phyloP scores from a whole-genome alignment of 768 basidiomycete species.

The Kwoniella sp. region DNA sequence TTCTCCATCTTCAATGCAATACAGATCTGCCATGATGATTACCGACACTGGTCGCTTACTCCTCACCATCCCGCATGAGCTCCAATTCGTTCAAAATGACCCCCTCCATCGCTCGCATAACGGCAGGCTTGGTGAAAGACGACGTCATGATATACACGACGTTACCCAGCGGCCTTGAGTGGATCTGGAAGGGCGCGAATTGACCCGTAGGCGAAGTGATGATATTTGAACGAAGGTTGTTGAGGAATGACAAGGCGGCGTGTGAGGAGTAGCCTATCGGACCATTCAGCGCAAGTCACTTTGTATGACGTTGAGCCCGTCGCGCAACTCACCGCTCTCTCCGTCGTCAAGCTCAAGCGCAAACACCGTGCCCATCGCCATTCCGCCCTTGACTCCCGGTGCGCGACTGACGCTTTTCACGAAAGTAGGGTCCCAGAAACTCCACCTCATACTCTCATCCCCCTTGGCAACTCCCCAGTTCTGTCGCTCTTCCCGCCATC shows the following conservation, averaged over 20 bases:
- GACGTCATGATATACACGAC: constrained; percentile 50
- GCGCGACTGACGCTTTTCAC: constrained; percentile 61
- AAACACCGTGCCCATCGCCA: constrained; percentile 83
- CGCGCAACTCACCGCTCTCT: constrained; percentile 13
- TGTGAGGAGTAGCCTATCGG: constrained; percentile 57
- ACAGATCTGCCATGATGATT: neutral
- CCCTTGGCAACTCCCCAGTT: constrained; percentile 56
- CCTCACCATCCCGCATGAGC: neutral
- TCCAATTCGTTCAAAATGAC: constrained; percentile 56
- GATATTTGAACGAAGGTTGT: constrained; percentile 53
- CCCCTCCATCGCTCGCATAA: constrained; percentile 52
- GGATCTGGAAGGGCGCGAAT: constrained; percentile 62
- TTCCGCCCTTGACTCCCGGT: constrained; percentile 62
- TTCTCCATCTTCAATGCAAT: neutral
- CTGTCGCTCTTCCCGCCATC: constrained; percentile 60
- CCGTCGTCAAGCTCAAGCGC: constrained; percentile 66
- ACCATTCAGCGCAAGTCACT: neutral
- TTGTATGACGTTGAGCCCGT: too few relatives aligned
- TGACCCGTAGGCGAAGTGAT: constrained; percentile 27
- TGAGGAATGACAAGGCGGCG: constrained; percentile 63
- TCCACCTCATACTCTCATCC: constrained; percentile 59
- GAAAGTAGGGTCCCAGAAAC: constrained; percentile 78
- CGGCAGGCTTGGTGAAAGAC: constrained; percentile 38
- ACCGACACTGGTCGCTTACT: neutral
- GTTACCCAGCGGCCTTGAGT: constrained; percentile 83